These are phyloP conservation scores for Beauveria scarabaeidicola DNA, from an alignment of 2,329 filamentous ascomycete genomes.

Conservation along the genomic window DNA sequence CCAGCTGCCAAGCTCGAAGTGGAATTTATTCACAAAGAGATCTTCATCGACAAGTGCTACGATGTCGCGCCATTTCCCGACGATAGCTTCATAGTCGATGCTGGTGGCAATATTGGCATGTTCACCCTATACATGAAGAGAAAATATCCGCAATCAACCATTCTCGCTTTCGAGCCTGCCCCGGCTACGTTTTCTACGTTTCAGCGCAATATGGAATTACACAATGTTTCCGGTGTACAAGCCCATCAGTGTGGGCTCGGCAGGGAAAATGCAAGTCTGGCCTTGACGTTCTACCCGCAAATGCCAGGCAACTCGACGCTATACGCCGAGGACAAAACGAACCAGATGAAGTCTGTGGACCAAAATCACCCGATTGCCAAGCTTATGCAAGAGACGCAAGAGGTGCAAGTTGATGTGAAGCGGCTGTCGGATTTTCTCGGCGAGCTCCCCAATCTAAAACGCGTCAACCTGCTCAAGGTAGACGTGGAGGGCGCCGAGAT, in stretches of 20 bases:
- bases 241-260: slow-evolving; percentile 13
- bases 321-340: slow-evolving; percentile 13
- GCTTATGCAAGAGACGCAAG: not conserved
- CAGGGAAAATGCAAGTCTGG: not conserved
- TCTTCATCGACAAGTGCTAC: slow-evolving; percentile 18
- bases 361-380: slow-evolving; percentile 8
- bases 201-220: slow-evolving; percentile 15
- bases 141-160: slow-evolving; percentile 17
- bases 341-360: not conserved
- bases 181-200: slow-evolving; percentile 15
- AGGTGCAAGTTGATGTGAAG: slow-evolving; percentile 13
- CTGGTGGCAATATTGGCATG: slow-evolving; percentile 20
- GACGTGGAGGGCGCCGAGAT: slow-evolving; percentile 21
- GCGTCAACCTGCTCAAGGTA: slow-evolving; percentile 20
- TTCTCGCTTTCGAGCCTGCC: slow-evolving; percentile 21
- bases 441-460: slow-evolving; percentile 5
- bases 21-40: slow-evolving; percentile 17
- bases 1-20: slow-evolving; percentile 11
- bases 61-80: slow-evolving; percentile 11
- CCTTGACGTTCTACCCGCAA: slow-evolving; percentile 16
- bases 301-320: slow-evolving; percentile 19
- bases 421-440: slow-evolving; percentile 16
- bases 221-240: slow-evolving; percentile 12
- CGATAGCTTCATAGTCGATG: slow-evolving; percentile 17
- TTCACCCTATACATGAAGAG: slow-evolving; percentile 20